Conservation (phyloP, 2,329 filamentous ascomycete species). For the Trematosphaeria pertusa region DNA sequence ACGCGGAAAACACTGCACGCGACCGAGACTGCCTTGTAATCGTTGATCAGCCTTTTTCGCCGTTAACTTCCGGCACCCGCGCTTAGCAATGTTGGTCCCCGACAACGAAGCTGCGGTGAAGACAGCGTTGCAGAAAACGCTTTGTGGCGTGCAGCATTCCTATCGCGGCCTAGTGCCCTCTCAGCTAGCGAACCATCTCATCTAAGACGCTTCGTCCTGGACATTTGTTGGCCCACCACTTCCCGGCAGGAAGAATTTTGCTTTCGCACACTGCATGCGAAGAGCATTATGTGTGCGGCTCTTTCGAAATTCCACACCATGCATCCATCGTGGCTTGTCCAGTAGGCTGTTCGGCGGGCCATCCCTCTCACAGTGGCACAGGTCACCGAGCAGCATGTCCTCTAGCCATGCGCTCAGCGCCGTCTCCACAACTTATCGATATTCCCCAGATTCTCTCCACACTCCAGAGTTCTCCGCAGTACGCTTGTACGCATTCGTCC, state of each 20-base stretch:
- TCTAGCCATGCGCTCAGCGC: conserved; percentile 23
- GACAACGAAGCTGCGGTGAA: conserved; percentile 14
- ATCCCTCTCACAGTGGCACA: conserved; percentile 19
- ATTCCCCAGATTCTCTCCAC: conserved; percentile 34
- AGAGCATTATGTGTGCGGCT: background rate
- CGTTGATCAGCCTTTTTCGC: background rate
- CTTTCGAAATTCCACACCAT: background rate
- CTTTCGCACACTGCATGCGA: background rate
- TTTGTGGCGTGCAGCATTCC: conserved; percentile 9
- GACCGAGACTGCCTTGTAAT: conserved; percentile 3
- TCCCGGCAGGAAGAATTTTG: conserved; percentile 2
- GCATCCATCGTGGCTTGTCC: conserved; percentile 5
- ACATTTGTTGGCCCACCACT: background rate
- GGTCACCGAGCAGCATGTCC: conserved; percentile 26
- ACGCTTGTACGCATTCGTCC: conserved; percentile 37
- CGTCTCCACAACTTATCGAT: conserved; percentile 33
- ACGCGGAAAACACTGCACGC: background rate
- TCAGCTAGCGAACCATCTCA: conserved; percentile 7
- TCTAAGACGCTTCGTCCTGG: background rate
- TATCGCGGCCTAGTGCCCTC: conserved; percentile 16
- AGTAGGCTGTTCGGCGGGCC: no score
- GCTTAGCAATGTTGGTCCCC: conserved; percentile 11
- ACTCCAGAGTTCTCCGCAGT: conserved; percentile 28
- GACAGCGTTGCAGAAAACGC: conserved; percentile 3
- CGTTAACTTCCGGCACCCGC: background rate